Evolutionary conservation across 2,329 filamentous ascomycete species (phyloP), one percentile per base, ranked within the genome.

Genomic region (Bipolaris zeicola): DNA sequence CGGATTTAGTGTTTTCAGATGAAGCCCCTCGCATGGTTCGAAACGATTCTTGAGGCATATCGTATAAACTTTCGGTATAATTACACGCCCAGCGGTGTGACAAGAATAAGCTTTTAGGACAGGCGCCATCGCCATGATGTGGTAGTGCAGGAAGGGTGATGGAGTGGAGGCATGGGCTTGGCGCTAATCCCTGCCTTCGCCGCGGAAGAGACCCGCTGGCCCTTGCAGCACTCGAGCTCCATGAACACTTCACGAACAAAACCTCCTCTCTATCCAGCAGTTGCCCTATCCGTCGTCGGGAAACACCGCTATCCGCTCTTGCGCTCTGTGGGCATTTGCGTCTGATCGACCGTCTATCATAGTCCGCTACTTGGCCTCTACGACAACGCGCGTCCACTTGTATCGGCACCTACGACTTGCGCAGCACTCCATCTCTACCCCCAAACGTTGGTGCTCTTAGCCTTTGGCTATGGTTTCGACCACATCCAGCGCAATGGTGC

Each of bases 381-480:
- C 20, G 26, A 10, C 44, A 34, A 42, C 53, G 48, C 48, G 20
- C 37, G 46, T 22, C 28, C 37, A 22, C 48, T 20, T 42, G 31
- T 36, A 16, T 24, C 24, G 38, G 28, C 42, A 50, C 31, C 28
- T 18, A 34, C 39, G n/a, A 42, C 28, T 50, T 41, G 38, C 48
- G 39, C 36, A 33, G 43, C 55, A 16, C n/a, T 24, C 20, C 26
- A 43, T 43, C 28, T 44, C 44, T 10, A 34, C 36, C 34, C 34
- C 50, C 45, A 42, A 49, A 34, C 26, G 22, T 38, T 34, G 38
- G 34, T 45, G 10, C 39, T 54, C 38, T 14, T 50, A 46, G 34
- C 18, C 33, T 28, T 24, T 48, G 50, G 61, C 36, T 37, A 76
- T 76, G 73, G 70, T 74, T 8, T 69, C 72, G 20, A 66, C 67